A percentile compares a stretch with the other conserved stretches of the same genome.
phyloP scores from a whole-genome alignment of 2,329 filamentous ascomycete genomes.

The Colletotrichum tabaci region DNA sequence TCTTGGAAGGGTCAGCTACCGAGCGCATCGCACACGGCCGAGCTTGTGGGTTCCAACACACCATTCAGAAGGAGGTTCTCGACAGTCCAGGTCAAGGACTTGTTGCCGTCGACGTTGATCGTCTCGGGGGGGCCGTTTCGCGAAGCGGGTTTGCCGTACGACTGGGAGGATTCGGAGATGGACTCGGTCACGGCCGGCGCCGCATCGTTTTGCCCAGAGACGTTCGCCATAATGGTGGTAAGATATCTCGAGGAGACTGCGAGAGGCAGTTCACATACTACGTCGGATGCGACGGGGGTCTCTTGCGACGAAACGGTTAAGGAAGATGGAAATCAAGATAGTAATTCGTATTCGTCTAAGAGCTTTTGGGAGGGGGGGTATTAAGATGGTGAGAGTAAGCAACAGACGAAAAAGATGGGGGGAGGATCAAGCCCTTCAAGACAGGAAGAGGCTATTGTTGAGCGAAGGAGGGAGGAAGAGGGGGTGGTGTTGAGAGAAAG shows the following conservation, averaged over 20 bases:
- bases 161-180: slow-evolving; percentile 39
- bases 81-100: slow-evolving; percentile 51
- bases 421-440: not conserved
- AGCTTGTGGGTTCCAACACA: slow-evolving; percentile 45
- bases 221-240: slow-evolving; percentile 16
- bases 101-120: slow-evolving; percentile 49
- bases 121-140: slow-evolving; percentile 25
- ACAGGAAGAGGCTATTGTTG: not conserved
- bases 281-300: not conserved
- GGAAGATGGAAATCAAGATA: not conserved
- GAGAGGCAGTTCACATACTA: slow-evolving; percentile 20
- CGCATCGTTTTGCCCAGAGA: not conserved
- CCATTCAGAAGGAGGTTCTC: slow-evolving; percentile 53
- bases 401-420: slow-evolving; percentile 5
- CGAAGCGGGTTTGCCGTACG: slow-evolving; percentile 37
- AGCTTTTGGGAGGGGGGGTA: not conserved
- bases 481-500: not conserved
- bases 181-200: slow-evolving; percentile 30
- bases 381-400: not conserved
- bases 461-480: not conserved
- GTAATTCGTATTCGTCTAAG: not conserved
- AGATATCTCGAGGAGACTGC: slow-evolving; percentile 12
- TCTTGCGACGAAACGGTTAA: not conserved
- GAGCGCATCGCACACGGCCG: slow-evolving; percentile 16
- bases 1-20: slow-evolving; percentile 32